Evolutionary conservation across 805 yeast genomes (phyloP), one percentile per base, ranked within the genome.

Genomic region (Cyberlindnera petersonii): DNA sequence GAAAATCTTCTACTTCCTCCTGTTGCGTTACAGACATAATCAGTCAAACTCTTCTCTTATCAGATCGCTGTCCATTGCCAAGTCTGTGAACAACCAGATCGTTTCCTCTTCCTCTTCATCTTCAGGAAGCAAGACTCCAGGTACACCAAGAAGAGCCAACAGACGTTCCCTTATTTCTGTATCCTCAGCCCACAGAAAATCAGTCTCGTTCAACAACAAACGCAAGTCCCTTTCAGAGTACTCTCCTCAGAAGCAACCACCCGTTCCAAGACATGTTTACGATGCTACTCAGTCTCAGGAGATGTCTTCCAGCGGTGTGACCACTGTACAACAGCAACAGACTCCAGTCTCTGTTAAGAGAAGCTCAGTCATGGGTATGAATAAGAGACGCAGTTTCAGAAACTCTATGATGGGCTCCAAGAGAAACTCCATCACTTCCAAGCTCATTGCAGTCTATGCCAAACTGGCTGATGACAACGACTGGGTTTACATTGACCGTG

Each of bases 1-100:
- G 53, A 86, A 86, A 64, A 73, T 85, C 46, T 86, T 86, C 56
- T 86, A 87, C 61, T 80, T 83, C 48, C 61, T 87, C 35, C 66
- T 86, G 43, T 65, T 82, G 66, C 78, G 82, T 49, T 86, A 86
- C 60, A 71, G 94, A 48, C 82, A 82, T 50, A 86, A 81, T 40
- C 91, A 83, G 32, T 52, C 58, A 15, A 53, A 54, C 33, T 48
- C 58, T 5, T 47, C 53, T n/a, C 33, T 56, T 26, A 47, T 54
- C 28, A 54, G 60, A 50, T 56, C 60, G 9, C 37, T 56, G 28
- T 56, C 60, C 17, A 54, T 56, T 42, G 60, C 60, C 18, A 56
- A 47, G 42, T 56, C 60, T 9, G 53, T 56, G 21, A 53, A 48
- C 33, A 44, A 49, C 34, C 42, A 43, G 22, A 29, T 33, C 16